Conservation (phyloP, 176 grass and related monocot genomes). For the Bolboschoenus planiculmis region DNA sequence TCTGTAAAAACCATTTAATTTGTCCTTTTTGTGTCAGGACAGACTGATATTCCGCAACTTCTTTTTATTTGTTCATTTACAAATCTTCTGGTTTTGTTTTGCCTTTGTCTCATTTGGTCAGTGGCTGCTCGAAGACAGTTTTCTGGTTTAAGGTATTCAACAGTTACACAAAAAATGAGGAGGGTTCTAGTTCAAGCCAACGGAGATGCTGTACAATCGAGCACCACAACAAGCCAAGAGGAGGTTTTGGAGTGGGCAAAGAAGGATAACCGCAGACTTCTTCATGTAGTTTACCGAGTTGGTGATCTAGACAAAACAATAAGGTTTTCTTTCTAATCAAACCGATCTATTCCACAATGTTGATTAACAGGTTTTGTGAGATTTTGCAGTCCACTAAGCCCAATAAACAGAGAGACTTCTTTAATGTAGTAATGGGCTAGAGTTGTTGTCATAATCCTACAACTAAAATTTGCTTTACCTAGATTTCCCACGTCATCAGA, state of each 20-base stretch:
- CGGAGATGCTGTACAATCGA: slow-evolving; percentile 40
- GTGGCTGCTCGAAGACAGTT: background rate
- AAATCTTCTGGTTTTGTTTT: background rate
- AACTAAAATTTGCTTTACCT: background rate
- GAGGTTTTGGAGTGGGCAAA: slow-evolving; percentile 66
- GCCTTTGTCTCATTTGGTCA: background rate
- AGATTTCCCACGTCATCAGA: background rate
- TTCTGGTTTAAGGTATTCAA: background rate
- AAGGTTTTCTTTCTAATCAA: slow-evolving; percentile 36
- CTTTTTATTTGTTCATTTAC: background rate
- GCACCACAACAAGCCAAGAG: slow-evolving; percentile 39
- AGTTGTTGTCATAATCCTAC: background rate
- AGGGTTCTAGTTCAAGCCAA: slow-evolving; percentile 18
- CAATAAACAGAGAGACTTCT: background rate
- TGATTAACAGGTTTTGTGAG: background rate
- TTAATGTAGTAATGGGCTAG: background rate
- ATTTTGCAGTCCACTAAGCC: background rate
- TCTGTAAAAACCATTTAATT: background rate
- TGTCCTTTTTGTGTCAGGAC: background rate
- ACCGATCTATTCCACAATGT: background rate
- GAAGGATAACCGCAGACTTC: slow-evolving; percentile 60
- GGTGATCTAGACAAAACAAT: slow-evolving; percentile 80
- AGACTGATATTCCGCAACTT: background rate
- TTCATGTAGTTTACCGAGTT: slow-evolving; percentile 88
- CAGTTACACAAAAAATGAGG: background rate